Evolutionary conservation across 108 stramenopile genomes (phyloP), one percentile per base, ranked within the genome.

Genomic region (Skeletonema grethae): DNA sequence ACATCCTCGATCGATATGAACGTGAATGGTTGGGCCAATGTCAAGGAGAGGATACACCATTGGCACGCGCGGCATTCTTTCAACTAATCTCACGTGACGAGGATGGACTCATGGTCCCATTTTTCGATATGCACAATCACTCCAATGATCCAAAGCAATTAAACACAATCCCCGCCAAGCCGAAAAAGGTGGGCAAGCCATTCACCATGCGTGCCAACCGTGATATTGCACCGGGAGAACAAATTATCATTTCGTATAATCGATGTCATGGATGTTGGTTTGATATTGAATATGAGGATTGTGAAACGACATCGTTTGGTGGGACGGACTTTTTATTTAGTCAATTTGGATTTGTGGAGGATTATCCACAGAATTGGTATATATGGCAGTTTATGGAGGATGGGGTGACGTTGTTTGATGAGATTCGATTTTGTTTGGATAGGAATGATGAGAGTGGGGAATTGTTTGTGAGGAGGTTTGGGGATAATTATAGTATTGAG

Each of bases 71-170:
- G 10, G 73, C 79, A 3, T 80, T 64, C 45, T 80, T 75, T 43
- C 79, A 80, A 70, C 75, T 80, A 41, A 80, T 73, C 9, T 75
- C 73, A 7, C 67, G 79, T 1, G 46, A 48, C 18, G 46, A 48
- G 16, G 46, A 48, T 48, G n/a, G 73, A 2, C 67, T 80, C 18
- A 80, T 80, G 79, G 79, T 80, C 3, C 79, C 79, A 30, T 80
- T 80, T 55, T 80, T 69, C 28, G 79, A 80, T 43, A 80, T 80
- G 79, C 46, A 50, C 73, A 80, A 80, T 68, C 79, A 80, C n/a
- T 72, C 70, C 32, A 80, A 80, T 55, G 79, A 80, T 46, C 73
- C 67, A 15, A 66, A 75, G 45, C 73, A 75, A 13, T 41, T 80
- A 9, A 80, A 80, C 13, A 80, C 79, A 11, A 66, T 80, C 8